Base-by-base conservation (phyloP, 306 rosid species). In the Prunus mira region DNA sequence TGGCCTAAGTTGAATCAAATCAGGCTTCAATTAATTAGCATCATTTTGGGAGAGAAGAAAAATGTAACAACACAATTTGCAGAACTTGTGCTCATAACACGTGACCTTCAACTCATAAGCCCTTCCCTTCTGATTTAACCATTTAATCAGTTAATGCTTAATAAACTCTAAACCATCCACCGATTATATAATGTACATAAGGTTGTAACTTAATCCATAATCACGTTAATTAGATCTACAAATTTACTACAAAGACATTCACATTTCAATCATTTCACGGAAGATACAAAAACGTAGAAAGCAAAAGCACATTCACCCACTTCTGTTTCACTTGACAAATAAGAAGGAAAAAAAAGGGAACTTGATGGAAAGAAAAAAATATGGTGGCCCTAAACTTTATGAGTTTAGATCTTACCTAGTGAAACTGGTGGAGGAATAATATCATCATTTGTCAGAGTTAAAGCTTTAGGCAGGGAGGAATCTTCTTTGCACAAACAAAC, bases 351-450 rank as follows among this genome's bases (percentile, higher is more conserved):
- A 25, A 24, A 58, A 38, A 9, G 25, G 30, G 22, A 64, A 25
- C 41, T 20, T 38, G 64, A 38, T 18, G 11, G 3, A 2, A 22
- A 34, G 1, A 32, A 12, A 24, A 25, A 13, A 27, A 52, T 28
- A 72, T 3, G 75, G n/a, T 56, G 68, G 11, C 79, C 69, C 66
- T 24, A 19, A 81, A 64, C 75, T 32, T 67, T 27, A 80, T 63
- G 76, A 66, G 47, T 52, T 64, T 11, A 75, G 77, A 51, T 56
- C 57, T 71, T 87, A 95, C 99, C 99, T 34, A 96, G 89, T 24
- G 82, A 73, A 69, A 97, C 96, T 18, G 97, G 99, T 20, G 75
- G 91, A 34, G 97, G 98, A 82, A 96, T 84, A 79, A 76, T 78
- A 77, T 65, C 83, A 67, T 87, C 83, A 67, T 85, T 88, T 57